Base-by-base conservation (phyloP, 2,329 filamentous ascomycete genomes). In the Xylogone sp. region DNA sequence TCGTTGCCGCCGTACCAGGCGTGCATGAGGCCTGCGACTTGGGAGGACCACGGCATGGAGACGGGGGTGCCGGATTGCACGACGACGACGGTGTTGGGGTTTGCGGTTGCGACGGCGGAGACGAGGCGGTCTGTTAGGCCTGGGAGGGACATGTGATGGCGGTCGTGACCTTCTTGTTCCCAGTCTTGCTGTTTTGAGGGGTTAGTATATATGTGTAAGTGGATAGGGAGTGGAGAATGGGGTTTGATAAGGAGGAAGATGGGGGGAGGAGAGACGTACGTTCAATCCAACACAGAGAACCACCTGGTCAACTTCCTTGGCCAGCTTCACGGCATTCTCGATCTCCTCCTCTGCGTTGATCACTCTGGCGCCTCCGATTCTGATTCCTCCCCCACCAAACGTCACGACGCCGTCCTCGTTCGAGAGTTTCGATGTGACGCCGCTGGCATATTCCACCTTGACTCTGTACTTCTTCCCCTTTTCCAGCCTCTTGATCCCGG, bases 1-100 rank as follows among this genome's bases (percentile, higher is more conserved):
- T 93, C 88, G 62, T 92, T 89, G n/a, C 89, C 89, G 54, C 88
- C 87, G 63, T 90, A 93, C 87, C 88, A 93, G 6, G 88, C 88
- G 62, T 92, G 87, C 0, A 91, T 64, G 1, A 92, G 72, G 1
- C 83, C 81, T 6, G 69, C 63, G 2, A 54, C 79, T 31, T 75
- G 65, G 19, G 71, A 62, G 1, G 79, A 73, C 85, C 85, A 88
- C 1, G 85, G 84, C 84, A 90, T 85, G 52, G 78, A 75, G 27
- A 87, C 77, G 0, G 88, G 87, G 0, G 87, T 88, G 29, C 88
- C 88, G 1, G 86, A 88, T 59, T 91, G 88, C 62, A 88, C 81
- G 1, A 91, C 83, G 2, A 93, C 80, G 1, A 82, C 81, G 1
- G 85, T 84, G 52, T 84, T 83, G 2, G 83, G 73, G 66, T 91